Base-by-base conservation (phyloP, 2,329 filamentous ascomycete genomes). In the Aureobasidium sp. region DNA sequence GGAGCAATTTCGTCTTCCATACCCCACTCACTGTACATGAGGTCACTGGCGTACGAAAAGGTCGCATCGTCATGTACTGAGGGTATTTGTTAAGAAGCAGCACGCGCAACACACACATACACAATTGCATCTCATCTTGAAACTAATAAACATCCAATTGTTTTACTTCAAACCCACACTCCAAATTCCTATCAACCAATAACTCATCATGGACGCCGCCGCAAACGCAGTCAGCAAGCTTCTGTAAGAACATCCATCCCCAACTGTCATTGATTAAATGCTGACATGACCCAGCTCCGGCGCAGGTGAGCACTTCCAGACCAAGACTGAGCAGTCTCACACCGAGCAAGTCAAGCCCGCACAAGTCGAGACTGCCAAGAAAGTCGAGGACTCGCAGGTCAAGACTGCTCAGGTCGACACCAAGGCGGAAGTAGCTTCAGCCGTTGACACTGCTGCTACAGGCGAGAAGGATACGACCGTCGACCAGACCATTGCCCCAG, bases 401-500 rank as follows among this genome's bases (percentile, higher is more conserved):
- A 55, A 53, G 47, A 44, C 14, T 41, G 22, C 41, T 9, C 41
- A 44, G 47, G 47, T 12, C 17, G 29, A 34, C 8, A 34, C 34
- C 25, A 45, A 49, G 39, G 25, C 53, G 42, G 29, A 36, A 7
- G 42, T 15, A 45, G 42, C 55, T 27, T 42, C 41, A 47, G 52
- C 44, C 39, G 52, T 56, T 56, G 52, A 56, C 52, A 27, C 52
- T 44, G 39, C 37, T 34, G 39, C 52, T 41, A 56, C 52, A 56
- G 52, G 52, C 37, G 37, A 56, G 37, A 56, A 58, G 63, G 85
- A 86, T 62, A 82, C 88, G 17, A 86, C 83, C 12, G 84, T 90
- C 3, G 82, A 89, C 84, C 89, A 73, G 81, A 80, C 27, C 6
- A 81, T 88, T 42, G 80, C 82, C 45, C 81, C 83, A 0, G 81